phyloP scores from a whole-genome alignment of 345 rosid species.

The Linum tenue region DNA sequence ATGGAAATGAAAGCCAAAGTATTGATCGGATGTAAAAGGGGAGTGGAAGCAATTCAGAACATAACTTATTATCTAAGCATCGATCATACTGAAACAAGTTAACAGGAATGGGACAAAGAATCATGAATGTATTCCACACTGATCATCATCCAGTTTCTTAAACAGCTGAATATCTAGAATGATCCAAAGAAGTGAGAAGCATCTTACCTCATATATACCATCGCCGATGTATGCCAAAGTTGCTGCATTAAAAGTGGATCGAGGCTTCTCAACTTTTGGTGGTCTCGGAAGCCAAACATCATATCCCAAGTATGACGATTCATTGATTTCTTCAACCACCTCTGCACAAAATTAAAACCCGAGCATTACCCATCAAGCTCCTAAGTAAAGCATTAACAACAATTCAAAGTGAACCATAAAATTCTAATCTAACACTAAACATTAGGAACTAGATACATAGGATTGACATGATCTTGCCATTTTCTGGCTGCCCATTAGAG shows the following conservation, averaged over 20 bases:
- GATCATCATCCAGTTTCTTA: neutral
- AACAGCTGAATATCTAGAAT: neutral
- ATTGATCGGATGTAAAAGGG: too few relatives aligned
- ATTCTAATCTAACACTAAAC: too few relatives aligned
- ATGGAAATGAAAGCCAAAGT: too few relatives aligned
- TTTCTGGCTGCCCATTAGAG: too few relatives aligned
- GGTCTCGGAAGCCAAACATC: slow-evolving; percentile 51
- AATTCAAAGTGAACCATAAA: neutral
- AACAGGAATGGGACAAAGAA: too few relatives aligned
- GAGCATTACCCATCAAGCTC: neutral
- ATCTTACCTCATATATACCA: slow-evolving; percentile 62
- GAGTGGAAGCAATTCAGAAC: too few relatives aligned
- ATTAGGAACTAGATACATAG: too few relatives aligned
- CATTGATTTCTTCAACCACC: slow-evolving; percentile 19
- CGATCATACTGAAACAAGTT: too few relatives aligned
- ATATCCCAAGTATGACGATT: slow-evolving; percentile 40
- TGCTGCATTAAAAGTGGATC: slow-evolving; percentile 33
- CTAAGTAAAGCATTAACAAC: neutral
- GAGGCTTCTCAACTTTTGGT: slow-evolving; percentile 64
- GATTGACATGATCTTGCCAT: too few relatives aligned
- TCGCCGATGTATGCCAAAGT: slow-evolving; percentile 16
- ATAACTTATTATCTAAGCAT: too few relatives aligned
- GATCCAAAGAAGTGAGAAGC: neutral
- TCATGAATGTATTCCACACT: neutral
- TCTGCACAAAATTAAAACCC: slow-evolving; percentile 15